Evolutionary conservation across 2,329 filamentous ascomycete genomes (phyloP).

Genomic region (Paecilomyces fulvus): DNA sequence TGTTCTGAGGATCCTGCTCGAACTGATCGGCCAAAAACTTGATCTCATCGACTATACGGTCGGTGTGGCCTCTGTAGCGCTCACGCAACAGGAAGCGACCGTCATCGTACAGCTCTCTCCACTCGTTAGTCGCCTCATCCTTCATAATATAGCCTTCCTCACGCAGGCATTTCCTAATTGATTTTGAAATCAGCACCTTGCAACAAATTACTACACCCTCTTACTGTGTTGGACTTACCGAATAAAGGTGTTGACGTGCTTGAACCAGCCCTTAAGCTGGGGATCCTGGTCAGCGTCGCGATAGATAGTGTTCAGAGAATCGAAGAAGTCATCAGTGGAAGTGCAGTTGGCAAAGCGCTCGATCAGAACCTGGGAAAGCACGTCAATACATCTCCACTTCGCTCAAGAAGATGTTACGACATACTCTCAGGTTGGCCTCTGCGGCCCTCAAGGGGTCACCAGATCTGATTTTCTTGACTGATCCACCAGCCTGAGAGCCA

Average conservation of each 20-base stretch:
- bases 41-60: constrained; percentile 78
- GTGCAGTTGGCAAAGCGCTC: constrained; percentile 96
- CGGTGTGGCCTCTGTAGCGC: constrained; percentile 77
- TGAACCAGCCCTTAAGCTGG: constrained; percentile 87
- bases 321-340: constrained; percentile 76
- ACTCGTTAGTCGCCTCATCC: constrained; percentile 68
- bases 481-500: constrained; percentile 55
- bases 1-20: constrained; percentile 79
- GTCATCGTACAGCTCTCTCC: constrained; percentile 76
- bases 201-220: background rate
- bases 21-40: constrained; percentile 88
- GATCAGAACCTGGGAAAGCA: constrained; percentile 59
- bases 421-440: constrained; percentile 69
- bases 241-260: constrained; percentile 64
- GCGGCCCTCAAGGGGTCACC: constrained; percentile 59
- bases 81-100: constrained; percentile 80
- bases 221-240: constrained; percentile 27
- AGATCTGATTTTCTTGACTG: constrained; percentile 63
- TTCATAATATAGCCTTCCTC: constrained; percentile 88
- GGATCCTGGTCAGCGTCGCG: constrained; percentile 75
- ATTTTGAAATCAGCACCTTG: constrained; percentile 4
- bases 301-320: constrained; percentile 78
- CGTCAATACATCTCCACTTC: constrained; percentile 42
- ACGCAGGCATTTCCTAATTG: constrained; percentile 60
- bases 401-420: constrained; percentile 30